Conservation (phyloP, 805 yeast genomes). For the Candida endomychidarum region DNA sequence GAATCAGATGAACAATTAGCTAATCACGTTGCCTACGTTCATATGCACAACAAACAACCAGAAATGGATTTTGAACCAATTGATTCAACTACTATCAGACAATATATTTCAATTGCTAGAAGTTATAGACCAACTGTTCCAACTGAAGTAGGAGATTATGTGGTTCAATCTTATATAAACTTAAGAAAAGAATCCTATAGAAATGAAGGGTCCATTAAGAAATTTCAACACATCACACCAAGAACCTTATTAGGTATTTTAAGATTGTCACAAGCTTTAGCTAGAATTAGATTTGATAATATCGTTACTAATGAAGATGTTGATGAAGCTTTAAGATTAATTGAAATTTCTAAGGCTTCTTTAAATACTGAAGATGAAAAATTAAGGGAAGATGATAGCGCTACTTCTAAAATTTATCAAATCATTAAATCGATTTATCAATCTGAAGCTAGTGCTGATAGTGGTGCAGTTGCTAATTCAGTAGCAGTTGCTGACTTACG, state of each 20-base stretch:
- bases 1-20: slow-evolving; percentile 86
- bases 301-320: slow-evolving; percentile 77
- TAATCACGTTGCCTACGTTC: slow-evolving; percentile 92
- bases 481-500: slow-evolving; percentile 51
- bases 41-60: slow-evolving; percentile 90
- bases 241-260: slow-evolving; percentile 89
- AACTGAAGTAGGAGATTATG: slow-evolving; percentile 79
- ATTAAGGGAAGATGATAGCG: slow-evolving; percentile 60
- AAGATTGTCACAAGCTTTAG: slow-evolving; percentile 92
- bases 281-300: slow-evolving; percentile 80
- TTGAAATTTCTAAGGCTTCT: slow-evolving; percentile 82
- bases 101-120: slow-evolving; percentile 84
- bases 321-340: slow-evolving; percentile 89
- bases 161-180: slow-evolving; percentile 81
- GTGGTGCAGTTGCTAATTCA: slow-evolving; percentile 35
- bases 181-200: slow-evolving; percentile 88
- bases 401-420: slow-evolving; percentile 68
- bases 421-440: slow-evolving; percentile 55
- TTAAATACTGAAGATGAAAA: slow-evolving; percentile 56
- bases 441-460: no score
- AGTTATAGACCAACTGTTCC: slow-evolving; percentile 83
- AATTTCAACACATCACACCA: slow-evolving; percentile 92
- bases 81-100: slow-evolving; percentile 78
- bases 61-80: slow-evolving; percentile 71
- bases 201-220: slow-evolving; percentile 70